Conservation (phyloP, 768 basidiomycete genomes). For the Trametes maxima region DNA sequence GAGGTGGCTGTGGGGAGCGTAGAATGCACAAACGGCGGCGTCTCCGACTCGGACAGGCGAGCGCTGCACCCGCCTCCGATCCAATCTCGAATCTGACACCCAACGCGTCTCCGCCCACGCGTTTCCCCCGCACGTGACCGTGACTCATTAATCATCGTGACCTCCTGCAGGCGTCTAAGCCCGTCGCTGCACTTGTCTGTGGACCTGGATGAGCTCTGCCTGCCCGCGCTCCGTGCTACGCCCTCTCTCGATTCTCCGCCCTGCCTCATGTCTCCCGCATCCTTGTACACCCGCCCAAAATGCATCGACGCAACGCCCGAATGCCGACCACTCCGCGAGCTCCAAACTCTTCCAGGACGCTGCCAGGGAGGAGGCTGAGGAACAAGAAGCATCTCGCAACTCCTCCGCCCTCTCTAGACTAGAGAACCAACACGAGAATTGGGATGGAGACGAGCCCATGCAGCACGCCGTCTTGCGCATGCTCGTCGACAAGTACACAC, state of each 20-base stretch:
- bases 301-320: conserved; percentile 8
- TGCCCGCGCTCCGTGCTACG: conserved; percentile 11
- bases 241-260: neutral
- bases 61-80: neutral
- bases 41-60: neutral
- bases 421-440: conserved; percentile 60
- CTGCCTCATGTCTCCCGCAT: conserved; percentile 2
- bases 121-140: conserved; percentile 14
- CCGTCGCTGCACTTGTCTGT: conserved; percentile 6
- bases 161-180: neutral
- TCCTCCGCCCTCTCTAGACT: conserved; percentile 32
- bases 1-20: conserved; percentile 7
- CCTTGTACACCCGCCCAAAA: neutral
- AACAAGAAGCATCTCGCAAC: conserved; percentile 21
- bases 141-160: conserved; percentile 11
- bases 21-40: conserved; percentile 3
- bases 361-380: conserved; percentile 50
- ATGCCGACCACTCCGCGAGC: conserved; percentile 43
- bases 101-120: conserved; percentile 1
- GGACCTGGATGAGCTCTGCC: conserved; percentile 25
- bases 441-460: conserved; percentile 76
- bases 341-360: conserved; percentile 72
- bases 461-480: conserved; percentile 77
- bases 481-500: conserved; percentile 87
- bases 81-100: neutral